Evolutionary conservation across 2,329 filamentous ascomycete species (phyloP), one percentile per base, ranked within the genome.

Genomic region (Fusarium sp.): DNA sequence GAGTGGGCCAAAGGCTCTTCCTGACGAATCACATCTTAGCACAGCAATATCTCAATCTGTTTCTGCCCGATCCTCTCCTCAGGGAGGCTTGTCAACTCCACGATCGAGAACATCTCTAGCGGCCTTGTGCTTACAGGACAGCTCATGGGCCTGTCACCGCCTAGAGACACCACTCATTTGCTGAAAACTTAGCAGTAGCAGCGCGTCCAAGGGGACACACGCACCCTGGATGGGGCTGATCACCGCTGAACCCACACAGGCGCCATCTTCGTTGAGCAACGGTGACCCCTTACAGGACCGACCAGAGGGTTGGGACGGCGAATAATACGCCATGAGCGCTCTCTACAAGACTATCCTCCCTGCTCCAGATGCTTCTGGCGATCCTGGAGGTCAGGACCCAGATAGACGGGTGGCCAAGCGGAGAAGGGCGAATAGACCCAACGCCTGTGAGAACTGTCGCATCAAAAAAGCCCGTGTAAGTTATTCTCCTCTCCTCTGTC

Each of bases 391-490:
- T 8, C 45, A 63, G 45, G 40, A 64, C 19, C 59, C 53, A 20
- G 36, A 65, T 40, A 60, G 43, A 10, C 49, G 55, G 19, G 55
- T 51, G 23, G 39, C 49, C 2, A 65, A 30, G 40, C 55, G 62
- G 28, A 65, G n/a, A 32, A 40, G 61, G 15, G 43, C 55, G 7
- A 65, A 65, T 21, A 61, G 62, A 30, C 61, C 62, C 12, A 65
- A 65, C 19, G 62, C 62, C 36, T 65, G 62, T 6, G 61, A 65
- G 40, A 65, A 56, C 23, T 65, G 62, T n/a, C 62, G 62, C 14
- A 8, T 40, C 26, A 65, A 65, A 55, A 65, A 65, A 48, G 62
- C 61, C 30, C 62, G 62, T 38, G 62, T 65, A 65, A 65, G 62
- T 65, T 19, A 9, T 4, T n/a, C 6, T 17, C 10, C 19, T 11